Evolutionary conservation across 768 basidiomycete genomes (phyloP).

Genomic region (Xerocomus brunneocitrinus): DNA sequence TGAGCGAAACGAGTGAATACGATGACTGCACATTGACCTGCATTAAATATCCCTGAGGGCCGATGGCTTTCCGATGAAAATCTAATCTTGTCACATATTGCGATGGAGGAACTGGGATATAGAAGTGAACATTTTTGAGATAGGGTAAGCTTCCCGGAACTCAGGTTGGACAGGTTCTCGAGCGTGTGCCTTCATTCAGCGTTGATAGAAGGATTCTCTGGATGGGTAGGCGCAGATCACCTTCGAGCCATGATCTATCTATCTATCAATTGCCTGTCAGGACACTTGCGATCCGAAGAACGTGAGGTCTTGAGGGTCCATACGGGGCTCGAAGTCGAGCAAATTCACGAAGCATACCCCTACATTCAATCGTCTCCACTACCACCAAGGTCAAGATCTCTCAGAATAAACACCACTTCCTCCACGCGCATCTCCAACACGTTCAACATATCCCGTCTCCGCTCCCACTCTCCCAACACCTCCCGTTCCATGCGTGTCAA

Average conservation of each 20-base stretch:
- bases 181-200: no score
- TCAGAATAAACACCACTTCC: slow-evolving; percentile 82
- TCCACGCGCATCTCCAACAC: slow-evolving; percentile 85
- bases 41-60: no score
- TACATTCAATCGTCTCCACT: slow-evolving; percentile 40
- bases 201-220: no score
- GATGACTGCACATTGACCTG: not conserved
- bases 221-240: no score
- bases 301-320: no score
- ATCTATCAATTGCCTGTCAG: no score
- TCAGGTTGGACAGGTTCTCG: no score
- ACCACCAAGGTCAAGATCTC: slow-evolving; percentile 62
- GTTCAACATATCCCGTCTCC: slow-evolving; percentile 66
- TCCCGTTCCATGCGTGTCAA: slow-evolving; percentile 75
- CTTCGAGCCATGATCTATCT: no score
- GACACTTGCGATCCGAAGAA: no score
- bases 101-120: no score
- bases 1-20: not conserved
- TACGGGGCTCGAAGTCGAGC: not conserved
- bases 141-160: no score
- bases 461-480: slow-evolving; percentile 67
- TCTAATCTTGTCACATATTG: not conserved
- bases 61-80: not conserved
- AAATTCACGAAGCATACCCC: slow-evolving; percentile 41
- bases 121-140: no score